phyloP scores from a whole-genome alignment of 2,329 filamentous ascomycete species.

The Trichoderma atroviride region DNA sequence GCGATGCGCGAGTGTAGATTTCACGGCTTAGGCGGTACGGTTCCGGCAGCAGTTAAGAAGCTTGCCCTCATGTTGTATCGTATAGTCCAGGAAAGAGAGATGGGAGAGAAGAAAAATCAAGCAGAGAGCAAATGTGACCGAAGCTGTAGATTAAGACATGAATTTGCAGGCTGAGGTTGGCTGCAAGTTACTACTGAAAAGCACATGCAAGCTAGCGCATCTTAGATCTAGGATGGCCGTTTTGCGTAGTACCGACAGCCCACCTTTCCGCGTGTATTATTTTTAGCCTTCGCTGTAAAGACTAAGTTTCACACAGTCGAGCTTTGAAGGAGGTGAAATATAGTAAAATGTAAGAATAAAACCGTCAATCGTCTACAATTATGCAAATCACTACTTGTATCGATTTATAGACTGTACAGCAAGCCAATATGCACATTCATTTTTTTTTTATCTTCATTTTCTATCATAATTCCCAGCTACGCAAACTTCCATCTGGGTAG shows the following conservation, averaged over 20 bases:
- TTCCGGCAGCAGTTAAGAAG: neutral
- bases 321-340: neutral
- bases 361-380: neutral
- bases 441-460: constrained; percentile 27
- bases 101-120: no score
- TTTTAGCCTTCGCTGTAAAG: neutral
- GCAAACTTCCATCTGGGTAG: constrained; percentile 37
- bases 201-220: neutral
- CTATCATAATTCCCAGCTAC: constrained; percentile 37
- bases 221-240: neutral
- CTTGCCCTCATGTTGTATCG: constrained; percentile 13
- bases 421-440: constrained; percentile 12
- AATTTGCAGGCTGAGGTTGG: neutral
- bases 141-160: neutral
- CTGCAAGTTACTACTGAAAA: neutral
- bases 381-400: neutral
- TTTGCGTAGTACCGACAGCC: neutral
- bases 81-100: neutral
- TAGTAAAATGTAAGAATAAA: neutral
- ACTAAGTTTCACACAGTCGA: neutral
- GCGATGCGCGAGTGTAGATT: constrained; percentile 3
- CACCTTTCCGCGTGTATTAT: neutral
- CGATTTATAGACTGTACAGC: neutral
- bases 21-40: neutral
- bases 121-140: neutral